Percentiles rank a stretch among this genome's conserved stretches.
phyloP scores from a whole-genome alignment of 768 basidiomycete species.

The Boletus sp. region DNA sequence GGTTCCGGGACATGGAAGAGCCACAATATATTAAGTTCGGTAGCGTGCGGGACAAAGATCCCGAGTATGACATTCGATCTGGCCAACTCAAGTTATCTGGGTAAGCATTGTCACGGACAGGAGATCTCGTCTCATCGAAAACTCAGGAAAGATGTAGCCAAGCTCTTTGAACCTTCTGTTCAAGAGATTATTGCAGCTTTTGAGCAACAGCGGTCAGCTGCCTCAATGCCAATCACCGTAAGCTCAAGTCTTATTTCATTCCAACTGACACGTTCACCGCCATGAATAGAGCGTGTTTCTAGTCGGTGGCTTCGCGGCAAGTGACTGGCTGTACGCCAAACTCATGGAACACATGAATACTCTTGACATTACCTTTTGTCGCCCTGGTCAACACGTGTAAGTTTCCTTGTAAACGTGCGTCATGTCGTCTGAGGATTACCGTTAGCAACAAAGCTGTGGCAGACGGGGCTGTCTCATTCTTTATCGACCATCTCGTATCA shows the following conservation, averaged over 20 bases:
- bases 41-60: constrained; percentile 32
- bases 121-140: constrained; percentile 35
- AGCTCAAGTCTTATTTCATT: background rate
- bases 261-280: background rate
- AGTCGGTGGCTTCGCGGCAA: constrained; percentile 14
- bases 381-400: constrained; percentile 13
- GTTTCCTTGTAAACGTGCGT: background rate
- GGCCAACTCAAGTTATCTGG: constrained; percentile 37
- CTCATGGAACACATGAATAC: constrained; percentile 11
- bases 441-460: constrained; percentile 14
- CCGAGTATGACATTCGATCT: constrained; percentile 31
- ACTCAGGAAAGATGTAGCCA: constrained; percentile 8
- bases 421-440: background rate
- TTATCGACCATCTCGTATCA: constrained; percentile 10
- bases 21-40: constrained; percentile 41
- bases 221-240: constrained; percentile 9
- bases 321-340: constrained; percentile 9
- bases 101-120: constrained; percentile 26
- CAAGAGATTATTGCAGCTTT: constrained; percentile 13
- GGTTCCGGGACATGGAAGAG: constrained; percentile 35
- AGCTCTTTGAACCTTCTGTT: constrained; percentile 12
- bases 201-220: constrained; percentile 9
- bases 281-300: constrained; percentile 7
- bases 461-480: constrained; percentile 14
- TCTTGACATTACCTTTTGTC: constrained; percentile 7